Conservation (phyloP, 805 yeast genomes). For the Kuraishia hungarica region DNA sequence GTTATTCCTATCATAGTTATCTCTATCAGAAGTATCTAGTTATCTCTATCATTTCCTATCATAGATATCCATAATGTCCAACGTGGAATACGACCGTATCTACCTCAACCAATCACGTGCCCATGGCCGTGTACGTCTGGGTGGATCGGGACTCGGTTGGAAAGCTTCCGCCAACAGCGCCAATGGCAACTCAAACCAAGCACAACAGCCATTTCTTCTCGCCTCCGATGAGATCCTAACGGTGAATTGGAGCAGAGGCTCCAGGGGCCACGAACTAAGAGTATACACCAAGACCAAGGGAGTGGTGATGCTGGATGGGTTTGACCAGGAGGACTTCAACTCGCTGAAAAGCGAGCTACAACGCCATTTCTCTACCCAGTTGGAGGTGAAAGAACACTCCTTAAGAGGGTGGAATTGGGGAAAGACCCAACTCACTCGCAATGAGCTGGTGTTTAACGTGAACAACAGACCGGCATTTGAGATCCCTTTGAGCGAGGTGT, state of each 20-base stretch:
- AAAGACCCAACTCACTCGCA: slow-evolving; percentile 81
- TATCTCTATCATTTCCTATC: too few relatives aligned
- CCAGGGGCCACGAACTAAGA: slow-evolving; percentile 83
- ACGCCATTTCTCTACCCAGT: slow-evolving; percentile 57
- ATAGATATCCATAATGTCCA: too few relatives aligned
- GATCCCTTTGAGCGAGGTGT: slow-evolving; percentile 71
- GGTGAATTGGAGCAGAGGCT: slow-evolving; percentile 87
- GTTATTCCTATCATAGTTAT: too few relatives aligned
- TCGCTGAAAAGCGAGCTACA: slow-evolving; percentile 78
- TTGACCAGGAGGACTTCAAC: slow-evolving; percentile 75
- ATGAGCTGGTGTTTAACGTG: slow-evolving; percentile 79
- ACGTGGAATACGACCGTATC: slow-evolving; percentile 80
- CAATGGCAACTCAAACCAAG: slow-evolving; percentile 33
- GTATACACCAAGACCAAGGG: slow-evolving; percentile 86
- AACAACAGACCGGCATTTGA: slow-evolving; percentile 89
- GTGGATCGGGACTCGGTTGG: slow-evolving; percentile 98
- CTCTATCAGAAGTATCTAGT: too few relatives aligned
- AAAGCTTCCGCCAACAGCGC: slow-evolving; percentile 46
- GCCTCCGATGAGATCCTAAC: slow-evolving; percentile 80
- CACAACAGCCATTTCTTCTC: slow-evolving; percentile 57
- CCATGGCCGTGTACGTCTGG: slow-evolving; percentile 87
- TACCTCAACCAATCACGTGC: slow-evolving; percentile 79
- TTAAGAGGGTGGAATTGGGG: slow-evolving; percentile 99
- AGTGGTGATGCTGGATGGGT: slow-evolving; percentile 85
- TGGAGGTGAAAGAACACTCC: slow-evolving; percentile 86